Evolutionary conservation across 768 basidiomycete species (phyloP).

Genomic region (Boletus sp.): DNA sequence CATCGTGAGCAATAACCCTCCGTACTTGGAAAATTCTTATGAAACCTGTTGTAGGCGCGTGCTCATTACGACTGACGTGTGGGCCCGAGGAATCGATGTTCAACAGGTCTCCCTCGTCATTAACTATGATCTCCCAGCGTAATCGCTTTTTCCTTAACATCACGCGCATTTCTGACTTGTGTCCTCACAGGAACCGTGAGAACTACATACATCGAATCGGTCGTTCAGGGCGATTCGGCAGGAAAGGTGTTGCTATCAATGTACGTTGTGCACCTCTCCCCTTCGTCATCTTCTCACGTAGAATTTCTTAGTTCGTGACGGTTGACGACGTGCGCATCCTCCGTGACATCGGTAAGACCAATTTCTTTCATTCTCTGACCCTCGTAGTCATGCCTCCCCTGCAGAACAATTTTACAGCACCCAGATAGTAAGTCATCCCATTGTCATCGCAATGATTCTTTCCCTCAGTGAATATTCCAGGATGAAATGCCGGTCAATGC

Average conservation of each 20-base stretch:
- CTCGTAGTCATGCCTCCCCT: constrained; percentile 10
- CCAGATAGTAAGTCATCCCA: constrained; percentile 64
- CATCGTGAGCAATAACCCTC: constrained; percentile 57
- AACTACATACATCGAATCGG: constrained; percentile 99
- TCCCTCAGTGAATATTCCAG: constrained; percentile 41
- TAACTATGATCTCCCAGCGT: constrained; percentile 95
- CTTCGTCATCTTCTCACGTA: constrained; percentile 14
- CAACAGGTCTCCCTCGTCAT: constrained; percentile 97
- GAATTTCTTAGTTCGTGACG: constrained; percentile 70
- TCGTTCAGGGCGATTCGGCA: constrained; percentile 96
- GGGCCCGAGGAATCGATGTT: constrained; percentile 98
- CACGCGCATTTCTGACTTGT: constrained; percentile 11
- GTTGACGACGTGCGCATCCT: constrained; percentile 95
- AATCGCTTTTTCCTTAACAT: constrained; percentile 30
- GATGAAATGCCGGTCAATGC: constrained; percentile 99
- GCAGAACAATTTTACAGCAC: constrained; percentile 96
- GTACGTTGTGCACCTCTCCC: constrained; percentile 44
- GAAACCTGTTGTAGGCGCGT: constrained; percentile 61
- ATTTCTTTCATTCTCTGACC: background rate
- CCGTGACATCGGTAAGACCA: constrained; percentile 84
- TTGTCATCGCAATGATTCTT: background rate
- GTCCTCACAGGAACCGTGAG: constrained; percentile 75
- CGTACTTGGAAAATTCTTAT: constrained; percentile 5
- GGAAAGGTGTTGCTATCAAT: constrained; percentile 99
- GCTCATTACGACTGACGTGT: constrained; percentile 93